Base-by-base conservation (phyloP, 257 asterid species). In the Scutellaria galericulata region DNA sequence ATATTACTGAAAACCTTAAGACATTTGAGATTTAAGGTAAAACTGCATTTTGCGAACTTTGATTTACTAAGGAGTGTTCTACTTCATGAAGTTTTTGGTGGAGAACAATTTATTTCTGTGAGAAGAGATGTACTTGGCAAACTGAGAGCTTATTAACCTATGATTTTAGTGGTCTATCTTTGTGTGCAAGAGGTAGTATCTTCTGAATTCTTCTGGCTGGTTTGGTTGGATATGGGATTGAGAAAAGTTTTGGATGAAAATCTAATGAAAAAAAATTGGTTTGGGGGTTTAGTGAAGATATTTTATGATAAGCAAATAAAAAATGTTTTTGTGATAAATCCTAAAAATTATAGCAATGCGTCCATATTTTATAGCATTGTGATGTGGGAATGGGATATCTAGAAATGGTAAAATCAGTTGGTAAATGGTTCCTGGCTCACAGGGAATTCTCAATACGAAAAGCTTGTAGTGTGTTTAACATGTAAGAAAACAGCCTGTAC, bases 21-120 rank as follows among this genome's bases (percentile, higher is more conserved):
- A 31, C 24, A 20, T 40, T 41, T 62, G 12, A 60, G 20, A 51
- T 39, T 41, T 14, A 51, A 18, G 53, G 9, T 9, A 14, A 14
- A 69, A 72, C 72, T 78, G 71, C 78, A 48, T 54, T 39, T 46
- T 6, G 8, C 55, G 56, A 47, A 24, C 68, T 14, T 66, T 55
- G 39, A 5, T 22, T 27, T 27, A 27, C 35, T 27, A 27, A 27
- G 35, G 35, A 67, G 42, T 35, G 24, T 57, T 24, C 9, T 56
- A 13, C 41, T 45, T 46, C 10, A 22, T 45, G 53, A 44, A 57
- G 45, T 37, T 57, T 52, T 31, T 39, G 20, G 42, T 61, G 57
- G 53, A 50, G 46, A 18, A 45, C 8, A 31, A 6, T 39, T 46
- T 44, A 53, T 69, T 59, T 35, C 20, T 9, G 14, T 51, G 67